Evolutionary conservation across 768 basidiomycete species (phyloP).

Genomic region (Boletus fagicola): DNA sequence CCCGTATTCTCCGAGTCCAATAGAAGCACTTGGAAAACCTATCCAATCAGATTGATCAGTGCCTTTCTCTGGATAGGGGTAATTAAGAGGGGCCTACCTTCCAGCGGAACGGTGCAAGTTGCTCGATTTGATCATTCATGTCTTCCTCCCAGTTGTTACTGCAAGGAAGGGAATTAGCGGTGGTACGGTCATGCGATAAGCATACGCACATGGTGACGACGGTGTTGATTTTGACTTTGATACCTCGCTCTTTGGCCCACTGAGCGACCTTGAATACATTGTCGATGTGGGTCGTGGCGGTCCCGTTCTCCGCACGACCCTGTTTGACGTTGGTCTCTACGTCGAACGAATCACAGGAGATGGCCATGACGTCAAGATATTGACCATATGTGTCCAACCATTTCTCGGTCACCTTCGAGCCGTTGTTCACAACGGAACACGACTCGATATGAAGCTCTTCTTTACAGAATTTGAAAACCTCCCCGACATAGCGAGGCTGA

Average conservation of each 20-base stretch:
- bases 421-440: constrained; percentile 36
- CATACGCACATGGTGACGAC: constrained; percentile 30
- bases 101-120: constrained; percentile 38
- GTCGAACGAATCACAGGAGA: constrained; percentile 43
- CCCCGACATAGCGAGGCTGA: constrained; percentile 38
- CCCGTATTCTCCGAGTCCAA: constrained; percentile 39
- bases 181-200: not conserved
- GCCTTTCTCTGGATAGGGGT: too few species aligned
- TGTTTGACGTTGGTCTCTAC: constrained; percentile 35
- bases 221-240: constrained; percentile 39
- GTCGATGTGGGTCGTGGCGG: constrained; percentile 30
- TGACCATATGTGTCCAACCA: constrained; percentile 40
- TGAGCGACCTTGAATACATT: constrained; percentile 36
- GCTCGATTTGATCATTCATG: constrained; percentile 38
- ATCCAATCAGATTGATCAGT: not conserved
- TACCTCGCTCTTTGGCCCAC: constrained; percentile 36
- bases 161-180: not conserved
- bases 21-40: constrained; percentile 39
- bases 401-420: constrained; percentile 41
- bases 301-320: constrained; percentile 35
- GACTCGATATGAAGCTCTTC: constrained; percentile 37
- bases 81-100: constrained; percentile 27
- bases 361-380: constrained; percentile 42
- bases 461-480: constrained; percentile 38
- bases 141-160: constrained; percentile 42